These are phyloP conservation scores for Cryphonectria japonica DNA, from an alignment of 2,329 filamentous ascomycete species.

Conservation along the genomic window DNA sequence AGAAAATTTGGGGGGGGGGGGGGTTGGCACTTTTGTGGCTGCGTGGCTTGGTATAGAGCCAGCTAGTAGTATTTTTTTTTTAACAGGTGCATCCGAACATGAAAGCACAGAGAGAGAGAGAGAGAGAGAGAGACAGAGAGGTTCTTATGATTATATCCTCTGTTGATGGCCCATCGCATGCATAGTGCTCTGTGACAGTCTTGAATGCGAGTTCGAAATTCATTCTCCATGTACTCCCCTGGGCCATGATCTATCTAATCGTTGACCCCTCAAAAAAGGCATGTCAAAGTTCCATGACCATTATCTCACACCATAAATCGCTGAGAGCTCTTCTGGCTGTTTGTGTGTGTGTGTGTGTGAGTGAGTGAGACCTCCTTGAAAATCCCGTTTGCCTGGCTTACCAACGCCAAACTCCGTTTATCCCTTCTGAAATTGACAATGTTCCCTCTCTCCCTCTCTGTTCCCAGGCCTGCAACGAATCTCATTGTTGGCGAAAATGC, in stretches of 20 bases:
- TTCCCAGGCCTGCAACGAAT: no score
- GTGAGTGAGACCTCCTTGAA: not conserved
- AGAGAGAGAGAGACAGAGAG: not conserved
- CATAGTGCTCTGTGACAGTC: not conserved
- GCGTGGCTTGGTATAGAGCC: not conserved
- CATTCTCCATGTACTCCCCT: not conserved
- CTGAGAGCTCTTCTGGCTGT: not conserved
- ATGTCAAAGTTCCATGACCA: conserved; percentile 1
- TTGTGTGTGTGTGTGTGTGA: not conserved
- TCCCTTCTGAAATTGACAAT: not conserved
- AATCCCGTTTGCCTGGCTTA: not conserved
- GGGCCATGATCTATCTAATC: not conserved
- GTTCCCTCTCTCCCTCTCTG: no score
- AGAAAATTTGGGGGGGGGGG: no score
- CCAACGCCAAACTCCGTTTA: not conserved
- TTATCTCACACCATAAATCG: not conserved
- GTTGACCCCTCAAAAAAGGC: not conserved
- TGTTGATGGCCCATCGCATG: not conserved
- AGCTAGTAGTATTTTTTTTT: not conserved
- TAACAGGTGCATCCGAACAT: not conserved
- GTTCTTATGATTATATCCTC: not conserved
- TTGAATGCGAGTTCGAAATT: not conserved
- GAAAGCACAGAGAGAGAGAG: no score
- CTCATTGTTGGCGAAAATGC: no score
- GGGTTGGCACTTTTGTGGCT: not conserved